A percentile compares a stretch with the other conserved stretches of the same genome.
These are phyloP conservation scores for Chaetomium sp. DNA, from an alignment of 2,329 filamentous ascomycete genomes.

Conservation along the genomic window DNA sequence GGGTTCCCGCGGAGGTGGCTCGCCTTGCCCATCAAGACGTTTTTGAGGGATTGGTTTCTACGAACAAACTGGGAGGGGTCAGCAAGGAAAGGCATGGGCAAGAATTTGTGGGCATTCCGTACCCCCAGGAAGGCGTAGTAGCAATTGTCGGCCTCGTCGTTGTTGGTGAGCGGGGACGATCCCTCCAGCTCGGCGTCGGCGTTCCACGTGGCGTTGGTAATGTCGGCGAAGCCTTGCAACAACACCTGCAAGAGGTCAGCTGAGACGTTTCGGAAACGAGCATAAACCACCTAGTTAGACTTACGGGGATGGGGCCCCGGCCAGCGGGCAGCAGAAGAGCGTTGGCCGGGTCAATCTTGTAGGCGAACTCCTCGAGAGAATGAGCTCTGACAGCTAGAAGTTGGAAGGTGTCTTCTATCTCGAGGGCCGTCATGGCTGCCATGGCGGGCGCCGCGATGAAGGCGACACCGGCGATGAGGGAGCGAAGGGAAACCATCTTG, in stretches of 20 bases:
- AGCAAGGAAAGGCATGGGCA: background rate
- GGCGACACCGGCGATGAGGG: conserved; percentile 22
- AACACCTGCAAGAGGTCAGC: conserved; percentile 32
- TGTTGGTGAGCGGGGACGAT: background rate
- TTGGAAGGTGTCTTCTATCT: conserved; percentile 37
- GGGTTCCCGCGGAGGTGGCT: background rate
- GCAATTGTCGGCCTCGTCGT: background rate
- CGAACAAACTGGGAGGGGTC: background rate
- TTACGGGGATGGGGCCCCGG: conserved; percentile 40
- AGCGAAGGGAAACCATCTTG: conserved; percentile 29
- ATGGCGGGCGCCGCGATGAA: conserved; percentile 28
- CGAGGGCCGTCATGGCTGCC: conserved; percentile 24
- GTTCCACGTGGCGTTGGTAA: conserved; percentile 28
- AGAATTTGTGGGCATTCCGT: background rate
- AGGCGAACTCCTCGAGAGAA: conserved; percentile 35
- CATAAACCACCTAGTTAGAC: conserved; percentile 13
- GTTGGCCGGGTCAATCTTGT: conserved; percentile 37
- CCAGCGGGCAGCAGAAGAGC: conserved; percentile 36
- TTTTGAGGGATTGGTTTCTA: background rate
- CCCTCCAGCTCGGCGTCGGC: background rate
- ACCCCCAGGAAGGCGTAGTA: conserved; percentile 5
- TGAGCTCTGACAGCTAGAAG: conserved; percentile 26
- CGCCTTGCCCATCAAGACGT: conserved; percentile 9
- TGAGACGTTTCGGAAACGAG: background rate
- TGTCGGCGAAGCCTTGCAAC: conserved; percentile 39